phyloP scores from a whole-genome alignment of 331 rosid species.

The Arachis monticola region DNA sequence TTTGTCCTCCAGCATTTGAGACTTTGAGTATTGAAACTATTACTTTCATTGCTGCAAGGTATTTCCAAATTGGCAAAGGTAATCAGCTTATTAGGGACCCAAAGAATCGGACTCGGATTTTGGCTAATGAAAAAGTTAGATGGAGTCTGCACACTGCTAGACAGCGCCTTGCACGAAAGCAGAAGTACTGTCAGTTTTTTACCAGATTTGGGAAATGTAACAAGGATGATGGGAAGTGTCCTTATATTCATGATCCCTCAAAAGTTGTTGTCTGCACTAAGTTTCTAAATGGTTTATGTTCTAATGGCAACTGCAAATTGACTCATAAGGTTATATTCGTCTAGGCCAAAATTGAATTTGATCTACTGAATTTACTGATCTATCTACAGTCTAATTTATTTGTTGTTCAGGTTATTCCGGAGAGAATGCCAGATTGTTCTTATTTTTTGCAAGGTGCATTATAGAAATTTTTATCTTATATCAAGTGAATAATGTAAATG shows the following conservation, averaged over 20 bases:
- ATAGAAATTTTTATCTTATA: slow-evolving; percentile 22
- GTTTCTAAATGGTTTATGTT: slow-evolving; percentile 91
- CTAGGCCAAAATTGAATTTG: slow-evolving; percentile 47
- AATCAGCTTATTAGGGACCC: slow-evolving; percentile 91
- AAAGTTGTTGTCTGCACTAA: slow-evolving; percentile 97
- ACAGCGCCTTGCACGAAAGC: slow-evolving; percentile 85
- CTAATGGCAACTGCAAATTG: slow-evolving; percentile 84
- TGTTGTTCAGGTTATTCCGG: slow-evolving; percentile 83
- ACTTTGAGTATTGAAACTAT: slow-evolving; percentile 21
- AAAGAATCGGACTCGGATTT: slow-evolving; percentile 78
- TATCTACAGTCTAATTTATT: slow-evolving; percentile 39
- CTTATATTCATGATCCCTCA: slow-evolving; percentile 90
- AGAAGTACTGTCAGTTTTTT: slow-evolving; percentile 89
- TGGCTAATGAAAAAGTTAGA: slow-evolving; percentile 94
- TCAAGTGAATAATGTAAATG: slow-evolving; percentile 33
- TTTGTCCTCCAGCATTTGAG: slow-evolving; percentile 9
- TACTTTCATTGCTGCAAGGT: slow-evolving; percentile 56
- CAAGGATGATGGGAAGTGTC: slow-evolving; percentile 92
- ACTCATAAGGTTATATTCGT: slow-evolving; percentile 84
- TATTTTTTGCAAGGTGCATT: slow-evolving; percentile 85
- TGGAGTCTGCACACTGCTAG: slow-evolving; percentile 99
- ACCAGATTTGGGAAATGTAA: slow-evolving; percentile 95
- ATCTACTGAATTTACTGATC: slow-evolving; percentile 38
- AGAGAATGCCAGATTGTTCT: slow-evolving; percentile 98
- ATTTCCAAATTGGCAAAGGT: slow-evolving; percentile 89